Evolutionary conservation across 352 stramenopile genomes (phyloP).

Genomic region (Globisporangium cystogenes): DNA sequence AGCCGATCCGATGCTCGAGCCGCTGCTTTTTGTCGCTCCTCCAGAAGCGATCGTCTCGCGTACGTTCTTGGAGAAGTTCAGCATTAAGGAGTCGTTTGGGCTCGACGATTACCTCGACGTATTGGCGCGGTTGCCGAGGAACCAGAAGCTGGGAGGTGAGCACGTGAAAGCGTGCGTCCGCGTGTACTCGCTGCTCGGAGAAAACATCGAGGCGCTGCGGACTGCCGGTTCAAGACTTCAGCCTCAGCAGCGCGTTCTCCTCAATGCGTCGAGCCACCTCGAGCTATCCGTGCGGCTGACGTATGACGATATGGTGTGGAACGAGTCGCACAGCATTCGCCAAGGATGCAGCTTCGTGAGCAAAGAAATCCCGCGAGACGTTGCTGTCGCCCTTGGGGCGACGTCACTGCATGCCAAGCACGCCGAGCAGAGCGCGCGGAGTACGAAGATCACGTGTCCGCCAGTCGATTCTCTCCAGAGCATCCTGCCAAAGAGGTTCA

Average conservation of each 20-base stretch:
- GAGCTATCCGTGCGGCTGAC: conserved; percentile 30
- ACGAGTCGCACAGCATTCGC: conserved; percentile 49
- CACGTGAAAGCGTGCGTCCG: conserved; percentile 34
- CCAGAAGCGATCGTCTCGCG: conserved; percentile 50
- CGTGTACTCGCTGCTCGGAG: conserved; percentile 38
- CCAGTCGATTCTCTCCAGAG: conserved; percentile 26
- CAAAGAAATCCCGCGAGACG: conserved; percentile 29
- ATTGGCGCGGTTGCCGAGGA: conserved; percentile 34
- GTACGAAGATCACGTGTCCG: conserved; percentile 38
- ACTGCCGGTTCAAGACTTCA: conserved; percentile 18
- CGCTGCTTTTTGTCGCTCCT: conserved; percentile 53
- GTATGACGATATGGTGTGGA: conserved; percentile 80
- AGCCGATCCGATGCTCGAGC: conserved; percentile 37
- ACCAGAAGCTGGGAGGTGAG: conserved; percentile 18
- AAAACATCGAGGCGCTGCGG: conserved; percentile 21
- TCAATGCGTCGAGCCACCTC: conserved; percentile 30
- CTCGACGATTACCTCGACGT: conserved; percentile 50
- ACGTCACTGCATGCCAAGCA: conserved; percentile 59
- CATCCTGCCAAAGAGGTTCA: conserved; percentile 24
- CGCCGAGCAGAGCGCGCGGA: conserved; percentile 53
- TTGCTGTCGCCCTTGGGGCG: conserved; percentile 48
- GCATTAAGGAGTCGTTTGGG: conserved; percentile 42
- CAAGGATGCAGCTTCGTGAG: conserved; percentile 49
- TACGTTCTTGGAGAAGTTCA: conserved; percentile 51
- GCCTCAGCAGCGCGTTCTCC: conserved; percentile 33